A percentile compares a stretch with the other conserved stretches of the same genome.
These are phyloP conservation scores for Chondrus crispus DNA, from an alignment of 23 red algal species.

Conservation along the genomic window DNA sequence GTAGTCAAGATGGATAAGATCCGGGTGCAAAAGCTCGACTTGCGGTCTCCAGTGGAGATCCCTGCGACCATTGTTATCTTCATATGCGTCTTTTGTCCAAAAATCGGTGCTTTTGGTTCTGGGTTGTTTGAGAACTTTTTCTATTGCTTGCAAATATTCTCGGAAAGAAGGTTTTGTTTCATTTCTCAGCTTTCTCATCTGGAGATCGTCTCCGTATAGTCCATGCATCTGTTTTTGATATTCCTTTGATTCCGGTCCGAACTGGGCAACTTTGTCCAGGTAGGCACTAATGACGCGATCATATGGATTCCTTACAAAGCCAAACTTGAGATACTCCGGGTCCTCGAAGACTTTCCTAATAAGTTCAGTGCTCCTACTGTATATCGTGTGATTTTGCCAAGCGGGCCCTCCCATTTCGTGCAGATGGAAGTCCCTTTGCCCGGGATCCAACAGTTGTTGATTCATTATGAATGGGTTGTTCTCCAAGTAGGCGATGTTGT, in stretches of 20 bases:
- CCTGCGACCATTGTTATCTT: constrained; percentile 30
- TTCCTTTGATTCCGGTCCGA: not conserved
- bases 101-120: not conserved
- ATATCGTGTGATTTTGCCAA: constrained; percentile 8
- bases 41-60: constrained; percentile 80
- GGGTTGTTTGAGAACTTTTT: not conserved
- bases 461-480: constrained; percentile 17
- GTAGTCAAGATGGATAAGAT: constrained; percentile 70
- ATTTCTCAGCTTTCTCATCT: not conserved
- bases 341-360: not conserved
- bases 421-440: not conserved
- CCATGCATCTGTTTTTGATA: constrained; percentile 66
- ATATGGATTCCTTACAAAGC: constrained; percentile 74
- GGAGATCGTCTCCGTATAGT: constrained; percentile 16
- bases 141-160: constrained; percentile 9
- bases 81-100: constrained; percentile 20
- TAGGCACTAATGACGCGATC: constrained; percentile 62
- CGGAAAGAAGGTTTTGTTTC: constrained; percentile 23
- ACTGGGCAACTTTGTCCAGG: constrained; percentile 59
- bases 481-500: constrained; percentile 52
- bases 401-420: constrained; percentile 47
- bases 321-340: constrained; percentile 70
- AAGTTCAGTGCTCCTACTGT: not conserved
- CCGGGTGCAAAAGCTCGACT: constrained; percentile 53
- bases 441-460: not conserved